phyloP scores from a whole-genome alignment of 352 stramenopile species.

The Phytophthora quininea region DNA sequence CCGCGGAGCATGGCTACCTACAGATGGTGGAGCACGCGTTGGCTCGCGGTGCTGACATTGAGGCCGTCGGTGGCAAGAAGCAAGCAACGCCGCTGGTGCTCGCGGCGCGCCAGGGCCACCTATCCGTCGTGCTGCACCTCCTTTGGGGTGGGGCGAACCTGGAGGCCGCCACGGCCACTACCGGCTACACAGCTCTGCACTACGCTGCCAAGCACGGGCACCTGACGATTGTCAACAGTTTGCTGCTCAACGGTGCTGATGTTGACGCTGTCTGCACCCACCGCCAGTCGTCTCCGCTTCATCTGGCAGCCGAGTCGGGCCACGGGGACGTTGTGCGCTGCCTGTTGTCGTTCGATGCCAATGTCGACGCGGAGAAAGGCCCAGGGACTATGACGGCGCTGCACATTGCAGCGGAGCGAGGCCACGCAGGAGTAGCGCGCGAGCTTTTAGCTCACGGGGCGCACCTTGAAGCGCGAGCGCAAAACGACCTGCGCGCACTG shows the following conservation, averaged over 20 bases:
- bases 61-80: slow-evolving; percentile 40
- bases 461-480: slow-evolving; percentile 46
- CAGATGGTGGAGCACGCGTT: slow-evolving; percentile 61
- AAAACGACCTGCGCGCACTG: slow-evolving; percentile 47
- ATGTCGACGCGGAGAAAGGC: slow-evolving; percentile 48
- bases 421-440: slow-evolving; percentile 43
- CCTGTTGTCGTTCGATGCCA: slow-evolving; percentile 56
- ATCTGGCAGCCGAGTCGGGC: slow-evolving; percentile 55
- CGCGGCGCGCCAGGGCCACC: slow-evolving; percentile 49
- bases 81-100: slow-evolving; percentile 53
- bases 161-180: slow-evolving; percentile 41
- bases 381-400: slow-evolving; percentile 53
- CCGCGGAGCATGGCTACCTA: slow-evolving; percentile 52
- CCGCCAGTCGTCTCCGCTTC: slow-evolving; percentile 44
- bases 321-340: slow-evolving; percentile 59
- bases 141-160: slow-evolving; percentile 52
- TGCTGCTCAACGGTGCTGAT: slow-evolving; percentile 58
- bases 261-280: slow-evolving; percentile 49
- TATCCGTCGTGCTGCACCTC: slow-evolving; percentile 55
- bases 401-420: slow-evolving; percentile 61
- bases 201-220: slow-evolving; percentile 60
- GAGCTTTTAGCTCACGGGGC: slow-evolving; percentile 52
- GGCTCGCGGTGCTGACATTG: slow-evolving; percentile 43
- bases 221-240: slow-evolving; percentile 58
- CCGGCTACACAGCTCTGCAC: slow-evolving; percentile 57